Evolutionary conservation across 352 stramenopile genomes (phyloP), one percentile per base, ranked within the genome.

Genomic region (Phytophthora rubi): DNA sequence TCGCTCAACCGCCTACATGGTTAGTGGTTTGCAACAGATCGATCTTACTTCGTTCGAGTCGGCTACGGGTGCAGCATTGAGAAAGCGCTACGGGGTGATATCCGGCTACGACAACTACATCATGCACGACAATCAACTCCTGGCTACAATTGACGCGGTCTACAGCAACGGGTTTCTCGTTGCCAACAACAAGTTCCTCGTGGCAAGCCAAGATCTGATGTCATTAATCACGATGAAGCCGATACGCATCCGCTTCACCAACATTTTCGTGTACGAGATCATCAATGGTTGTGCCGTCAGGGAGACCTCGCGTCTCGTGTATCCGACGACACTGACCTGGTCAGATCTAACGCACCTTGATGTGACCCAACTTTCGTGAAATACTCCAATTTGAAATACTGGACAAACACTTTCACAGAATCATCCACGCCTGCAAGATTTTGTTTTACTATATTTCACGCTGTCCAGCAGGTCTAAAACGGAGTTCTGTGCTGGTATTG

Each of bases 91-190:
- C 45, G 70, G 73, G 2, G 28, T 81, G 1, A 58, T 78, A 21
- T 60, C 70, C 0, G 51, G 59, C 12, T 81, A 78, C 28, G 65
- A 81, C 18, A 78, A 81, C 52, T 81, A 76, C 30, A 53, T 65
- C 9, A 69, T 75, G 53, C 53, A 57, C 3, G 62, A 79, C 10
- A 74, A 75, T 26, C 63, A 76, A 39, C 59, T 78, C 26, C 64
- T 77, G 21, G 76, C 79, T 0, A 75, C 72, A 2, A 72, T 79
- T 5, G 75, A 82, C 21, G 79, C 75, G 4, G 73, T 86, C 47
- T 83, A 82, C 53, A 65, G 65, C n/a, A 83, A 65, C 37, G 76
- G 79, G 0, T 88, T 79, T 45, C 55, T 88, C 4, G 61, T 86
- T 28, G 62, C 53, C n/a, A 82, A 83, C 51, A 65, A 67, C 33